Percentiles rank a stretch among this genome's conserved stretches.
phyloP scores from a whole-genome alignment of 768 basidiomycete species.

The Suillus bovinus region DNA sequence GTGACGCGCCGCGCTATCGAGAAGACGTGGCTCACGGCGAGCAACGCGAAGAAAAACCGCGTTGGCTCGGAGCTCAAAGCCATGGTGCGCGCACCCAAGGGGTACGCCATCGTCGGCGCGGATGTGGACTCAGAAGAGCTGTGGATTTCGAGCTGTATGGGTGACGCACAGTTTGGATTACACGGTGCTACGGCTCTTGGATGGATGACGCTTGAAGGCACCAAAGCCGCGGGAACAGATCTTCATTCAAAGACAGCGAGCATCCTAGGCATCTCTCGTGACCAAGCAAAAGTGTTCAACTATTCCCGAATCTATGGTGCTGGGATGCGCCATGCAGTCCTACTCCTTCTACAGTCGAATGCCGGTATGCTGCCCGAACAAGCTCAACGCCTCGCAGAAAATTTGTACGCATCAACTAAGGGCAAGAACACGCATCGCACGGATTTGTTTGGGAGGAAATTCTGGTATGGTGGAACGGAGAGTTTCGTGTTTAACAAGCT shows the following conservation, averaged over 20 bases:
- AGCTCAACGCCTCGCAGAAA: slow-evolving; percentile 79
- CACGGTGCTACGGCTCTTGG: slow-evolving; percentile 97
- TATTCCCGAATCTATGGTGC: slow-evolving; percentile 98
- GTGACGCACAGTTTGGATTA: slow-evolving; percentile 95
- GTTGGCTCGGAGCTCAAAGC: slow-evolving; percentile 99
- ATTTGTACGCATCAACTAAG: slow-evolving; percentile 91
- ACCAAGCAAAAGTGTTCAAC: slow-evolving; percentile 98
- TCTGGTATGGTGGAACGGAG: slow-evolving; percentile 98
- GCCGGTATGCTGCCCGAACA: slow-evolving; percentile 74
- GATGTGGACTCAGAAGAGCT: slow-evolving; percentile 99
- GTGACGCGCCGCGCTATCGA: slow-evolving; percentile 97
- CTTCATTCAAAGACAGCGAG: slow-evolving; percentile 94
- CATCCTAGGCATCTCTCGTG: slow-evolving; percentile 90
- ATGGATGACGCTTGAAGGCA: slow-evolving; percentile 99
- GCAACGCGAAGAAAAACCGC: slow-evolving; percentile 96
- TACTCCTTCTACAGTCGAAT: slow-evolving; percentile 84
- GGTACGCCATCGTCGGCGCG: slow-evolving; percentile 94
- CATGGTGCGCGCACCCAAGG: slow-evolving; percentile 92
- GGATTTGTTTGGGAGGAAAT: slow-evolving; percentile 77
- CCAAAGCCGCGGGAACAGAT: slow-evolving; percentile 92
- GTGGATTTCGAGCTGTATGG: slow-evolving; percentile 99
- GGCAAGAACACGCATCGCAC: slow-evolving; percentile 81
- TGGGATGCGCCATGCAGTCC: slow-evolving; percentile 90
- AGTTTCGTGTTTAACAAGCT: slow-evolving; percentile 97
- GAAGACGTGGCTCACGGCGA: slow-evolving; percentile 97